A percentile compares a stretch with the other conserved stretches of the same genome.
Evolutionary conservation across 768 basidiomycete species (phyloP).

Genomic region (Boletus tylopilopsis): DNA sequence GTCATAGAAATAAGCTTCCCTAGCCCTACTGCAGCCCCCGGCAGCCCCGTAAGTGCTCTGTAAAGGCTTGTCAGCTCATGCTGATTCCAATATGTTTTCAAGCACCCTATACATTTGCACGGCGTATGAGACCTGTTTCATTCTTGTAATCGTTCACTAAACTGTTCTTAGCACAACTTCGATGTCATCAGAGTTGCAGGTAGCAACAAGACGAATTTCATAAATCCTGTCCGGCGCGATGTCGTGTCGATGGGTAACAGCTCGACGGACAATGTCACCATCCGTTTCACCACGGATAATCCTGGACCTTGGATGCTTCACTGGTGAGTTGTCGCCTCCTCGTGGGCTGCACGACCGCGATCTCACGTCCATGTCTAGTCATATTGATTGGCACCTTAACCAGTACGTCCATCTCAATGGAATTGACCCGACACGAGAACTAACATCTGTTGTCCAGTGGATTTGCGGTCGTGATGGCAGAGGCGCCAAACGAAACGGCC

Average conservation of each 20-base stretch:
- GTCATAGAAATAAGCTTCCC: conserved; percentile 48
- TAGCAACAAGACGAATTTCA: conserved; percentile 27
- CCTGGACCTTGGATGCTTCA: conserved; percentile 47
- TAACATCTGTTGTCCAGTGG: not conserved
- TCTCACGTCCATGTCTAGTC: not conserved
- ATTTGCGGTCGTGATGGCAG: conserved; percentile 24
- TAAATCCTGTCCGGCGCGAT: conserved; percentile 35
- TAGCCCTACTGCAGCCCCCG: conserved; percentile 20
- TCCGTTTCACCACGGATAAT: conserved; percentile 63
- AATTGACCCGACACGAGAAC: too few species aligned
- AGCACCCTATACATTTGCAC: conserved; percentile 40
- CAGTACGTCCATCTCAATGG: not conserved
- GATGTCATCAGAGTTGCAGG: conserved; percentile 32
- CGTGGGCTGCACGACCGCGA: not conserved
- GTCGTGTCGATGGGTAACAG: conserved; percentile 21
- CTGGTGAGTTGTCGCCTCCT: not conserved
- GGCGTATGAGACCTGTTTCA: conserved; percentile 27
- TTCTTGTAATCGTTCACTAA: not conserved
- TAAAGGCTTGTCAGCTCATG: not conserved
- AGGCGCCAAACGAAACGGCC: conserved; percentile 5
- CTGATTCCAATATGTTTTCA: conserved; percentile 1
- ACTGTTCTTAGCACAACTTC: conserved; percentile 30
- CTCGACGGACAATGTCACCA: conserved; percentile 43
- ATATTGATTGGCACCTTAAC: not conserved
- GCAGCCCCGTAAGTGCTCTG: conserved; percentile 28